Percentiles rank a stretch among this genome's conserved stretches.
phyloP scores from a whole-genome alignment of 306 rosid genomes.

The Cicer yamashitae region DNA sequence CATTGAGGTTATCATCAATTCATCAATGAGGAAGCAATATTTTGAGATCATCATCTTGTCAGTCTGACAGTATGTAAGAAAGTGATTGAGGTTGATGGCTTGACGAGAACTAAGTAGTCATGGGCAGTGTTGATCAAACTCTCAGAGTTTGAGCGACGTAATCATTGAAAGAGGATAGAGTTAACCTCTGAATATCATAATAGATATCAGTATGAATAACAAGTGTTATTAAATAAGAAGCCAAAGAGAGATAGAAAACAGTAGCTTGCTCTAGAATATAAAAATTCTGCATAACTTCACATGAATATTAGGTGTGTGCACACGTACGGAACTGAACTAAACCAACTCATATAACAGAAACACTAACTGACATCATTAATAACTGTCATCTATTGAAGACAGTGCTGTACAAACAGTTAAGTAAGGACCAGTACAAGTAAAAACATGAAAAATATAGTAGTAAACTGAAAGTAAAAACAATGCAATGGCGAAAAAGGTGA shows the following conservation, averaged over 20 bases:
- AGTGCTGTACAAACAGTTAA: neutral
- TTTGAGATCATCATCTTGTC: too few relatives aligned
- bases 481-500: neutral
- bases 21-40: too few relatives aligned
- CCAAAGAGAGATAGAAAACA: neutral
- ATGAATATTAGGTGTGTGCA: neutral
- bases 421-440: neutral
- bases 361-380: slow-evolving; percentile 2
- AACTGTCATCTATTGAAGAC: neutral
- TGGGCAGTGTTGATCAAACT: neutral
- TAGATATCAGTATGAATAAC: neutral
- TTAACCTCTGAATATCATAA: neutral
- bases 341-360: slow-evolving; percentile 15
- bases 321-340: neutral
- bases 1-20: too few relatives aligned
- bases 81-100: too few relatives aligned
- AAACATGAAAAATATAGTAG: slow-evolving; percentile 14
- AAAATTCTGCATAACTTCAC: neutral
- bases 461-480: slow-evolving; percentile 1
- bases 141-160: neutral
- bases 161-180: neutral
- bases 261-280: neutral
- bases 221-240: too few relatives aligned
- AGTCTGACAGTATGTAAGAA: too few relatives aligned
- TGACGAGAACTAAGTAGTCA: neutral